Evolutionary conservation across 129 eudicot species (phyloP).

Genomic region (Calendula officinalis): DNA sequence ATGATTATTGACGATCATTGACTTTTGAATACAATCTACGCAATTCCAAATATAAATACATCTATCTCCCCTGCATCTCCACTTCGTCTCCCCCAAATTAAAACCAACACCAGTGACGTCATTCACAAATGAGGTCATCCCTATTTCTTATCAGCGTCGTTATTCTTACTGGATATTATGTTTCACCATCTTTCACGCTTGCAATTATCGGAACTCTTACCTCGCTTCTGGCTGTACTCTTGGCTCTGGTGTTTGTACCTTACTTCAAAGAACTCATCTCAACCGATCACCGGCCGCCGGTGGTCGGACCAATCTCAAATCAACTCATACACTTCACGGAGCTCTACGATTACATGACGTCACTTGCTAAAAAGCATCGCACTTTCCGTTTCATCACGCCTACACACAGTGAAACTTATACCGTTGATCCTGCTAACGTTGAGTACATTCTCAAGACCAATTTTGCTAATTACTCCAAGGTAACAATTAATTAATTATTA

Average conservation of each 20-base stretch:
- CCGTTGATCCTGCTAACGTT: constrained; percentile 43
- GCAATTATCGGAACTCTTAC: constrained; percentile 15
- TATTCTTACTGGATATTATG: constrained; percentile 16
- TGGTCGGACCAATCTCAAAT: constrained; percentile 34
- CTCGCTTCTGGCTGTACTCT: constrained; percentile 20
- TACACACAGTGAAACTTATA: constrained; percentile 42
- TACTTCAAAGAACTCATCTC: constrained; percentile 29
- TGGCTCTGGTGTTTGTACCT: constrained; percentile 18
- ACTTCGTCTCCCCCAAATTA: background rate
- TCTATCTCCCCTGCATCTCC: too few species aligned
- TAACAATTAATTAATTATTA: background rate
- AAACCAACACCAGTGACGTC: background rate
- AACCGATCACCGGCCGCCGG: constrained; percentile 38
- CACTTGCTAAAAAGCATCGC: constrained; percentile 31
- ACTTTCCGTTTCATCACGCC: constrained; percentile 50
- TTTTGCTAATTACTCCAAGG: constrained; percentile 51
- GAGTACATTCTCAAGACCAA: constrained; percentile 59
- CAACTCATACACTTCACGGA: constrained; percentile 36
- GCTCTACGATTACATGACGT: constrained; percentile 34
- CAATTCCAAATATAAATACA: too few species aligned
- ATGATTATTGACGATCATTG: too few species aligned
- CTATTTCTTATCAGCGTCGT: background rate
- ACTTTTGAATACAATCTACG: too few species aligned
- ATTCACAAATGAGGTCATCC: background rate
- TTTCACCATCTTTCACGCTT: constrained; percentile 20